Base-by-base conservation (phyloP, 2,329 filamentous ascomycete genomes). In the Beauveria varroae region DNA sequence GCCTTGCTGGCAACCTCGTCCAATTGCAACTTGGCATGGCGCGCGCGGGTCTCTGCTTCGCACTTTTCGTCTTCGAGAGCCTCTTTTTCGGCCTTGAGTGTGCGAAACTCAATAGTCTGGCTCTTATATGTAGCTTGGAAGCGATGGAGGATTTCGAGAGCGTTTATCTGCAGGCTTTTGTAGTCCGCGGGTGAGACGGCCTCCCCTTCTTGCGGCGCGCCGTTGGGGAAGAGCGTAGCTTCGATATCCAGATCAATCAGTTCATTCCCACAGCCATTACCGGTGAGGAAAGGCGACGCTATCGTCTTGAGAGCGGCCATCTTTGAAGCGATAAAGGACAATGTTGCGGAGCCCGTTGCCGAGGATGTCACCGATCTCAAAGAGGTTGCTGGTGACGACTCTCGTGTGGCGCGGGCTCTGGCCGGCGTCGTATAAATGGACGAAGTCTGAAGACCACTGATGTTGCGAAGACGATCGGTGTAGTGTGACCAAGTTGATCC, bases 121-220 rank as follows among this genome's bases (percentile, higher is more conserved):
- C 78, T 72, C 53, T 81, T 81, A 69, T 87, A 87, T 34, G 84
- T 85, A 12, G 71, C 73, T 66, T 87, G 86, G 65, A 87, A 80
- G 68, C 76, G 80, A 24, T 73, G 75, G 26, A 88, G 69, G 5
- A 87, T 72, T 4, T 81, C 80, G 5, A 76, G 74, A 3, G 86
- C 85, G 61, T 83, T 85, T 64, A 75, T 72, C 62, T 84, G 82
- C n/a, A 86, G 75, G 68, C 84, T 86, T 68, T 84, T 85, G 72
- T 80, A 87, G 10, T 81, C 80, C 0, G 81, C 77, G 0, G 84
- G 83, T 1, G 84, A 85, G 69, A 85, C 84, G 1, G 79, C 68
- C 46, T 84, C 80, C 43, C 75, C 71, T 14, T 79, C 75, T 0
- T 67, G 65, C 1, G 80, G 74, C 0, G 74, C 67, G 2, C 75